A percentile compares a stretch with the other conserved stretches of the same genome.
Evolutionary conservation across 768 basidiomycete species (phyloP).

Genomic region (Pholiota microspora): DNA sequence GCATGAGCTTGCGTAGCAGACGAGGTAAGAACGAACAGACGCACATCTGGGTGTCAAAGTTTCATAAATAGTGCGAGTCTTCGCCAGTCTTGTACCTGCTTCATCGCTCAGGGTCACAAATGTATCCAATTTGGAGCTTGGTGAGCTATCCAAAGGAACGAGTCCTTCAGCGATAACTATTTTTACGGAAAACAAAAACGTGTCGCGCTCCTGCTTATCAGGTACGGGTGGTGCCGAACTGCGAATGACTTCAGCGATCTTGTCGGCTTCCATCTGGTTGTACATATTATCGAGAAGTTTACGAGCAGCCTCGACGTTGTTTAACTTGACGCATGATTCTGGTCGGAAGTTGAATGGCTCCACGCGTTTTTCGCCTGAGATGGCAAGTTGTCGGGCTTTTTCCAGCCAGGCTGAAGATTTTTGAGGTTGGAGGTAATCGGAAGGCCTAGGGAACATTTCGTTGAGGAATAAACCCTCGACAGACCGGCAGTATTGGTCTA

Average conservation of each 20-base stretch:
- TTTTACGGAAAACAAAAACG: conserved; percentile 92
- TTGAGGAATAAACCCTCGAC: conserved; percentile 88
- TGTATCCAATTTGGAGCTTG: conserved; percentile 82
- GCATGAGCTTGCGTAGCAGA: neutral
- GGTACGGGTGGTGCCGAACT: conserved; percentile 66
- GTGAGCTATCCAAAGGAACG: conserved; percentile 71
- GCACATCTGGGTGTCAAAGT: conserved; percentile 84
- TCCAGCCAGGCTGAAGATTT: conserved; percentile 89
- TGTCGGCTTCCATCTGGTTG: conserved; percentile 86
- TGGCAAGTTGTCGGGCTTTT: conserved; percentile 75
- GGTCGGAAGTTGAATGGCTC: conserved; percentile 94
- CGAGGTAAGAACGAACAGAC: conserved; percentile 25
- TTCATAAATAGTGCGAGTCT: conserved; percentile 96
- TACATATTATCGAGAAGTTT: conserved; percentile 93
- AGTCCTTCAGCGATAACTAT: conserved; percentile 88
- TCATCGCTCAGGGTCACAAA: conserved; percentile 96
- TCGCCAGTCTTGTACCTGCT: conserved; percentile 83
- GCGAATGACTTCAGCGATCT: conserved; percentile 64
- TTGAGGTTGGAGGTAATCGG: conserved; percentile 77
- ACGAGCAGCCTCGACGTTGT: conserved; percentile 93
- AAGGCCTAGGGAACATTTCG: conserved; percentile 91
- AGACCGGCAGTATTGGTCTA: conserved; percentile 88
- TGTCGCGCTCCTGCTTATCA: conserved; percentile 61
- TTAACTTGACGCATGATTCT: conserved; percentile 95
- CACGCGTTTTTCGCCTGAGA: conserved; percentile 83